Percentiles rank a stretch among this genome's conserved stretches.
These are phyloP conservation scores for Dujonia santamariae DNA, from an alignment of 1,139 yeast species.

Conservation along the genomic window DNA sequence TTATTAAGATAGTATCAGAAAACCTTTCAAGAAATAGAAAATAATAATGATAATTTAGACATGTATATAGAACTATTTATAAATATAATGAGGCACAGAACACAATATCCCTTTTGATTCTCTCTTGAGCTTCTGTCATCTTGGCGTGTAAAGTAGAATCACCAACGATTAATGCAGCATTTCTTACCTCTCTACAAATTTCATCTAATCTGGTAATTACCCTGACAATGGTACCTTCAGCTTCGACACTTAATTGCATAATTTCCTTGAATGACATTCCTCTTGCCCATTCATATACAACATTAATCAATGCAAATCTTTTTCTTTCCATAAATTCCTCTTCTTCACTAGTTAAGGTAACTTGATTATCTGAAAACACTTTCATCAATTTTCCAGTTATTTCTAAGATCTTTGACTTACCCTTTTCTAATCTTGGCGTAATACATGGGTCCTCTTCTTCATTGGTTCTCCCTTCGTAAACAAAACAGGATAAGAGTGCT, in stretches of 20 bases:
- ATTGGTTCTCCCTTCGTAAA: slow-evolving; percentile 80
- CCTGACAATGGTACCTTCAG: slow-evolving; percentile 97
- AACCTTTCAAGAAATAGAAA: slow-evolving; percentile 9
- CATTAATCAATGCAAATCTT: slow-evolving; percentile 87
- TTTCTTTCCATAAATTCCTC: slow-evolving; percentile 78
- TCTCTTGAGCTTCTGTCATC: slow-evolving; percentile 91
- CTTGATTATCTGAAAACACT: slow-evolving; percentile 67
- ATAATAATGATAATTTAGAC: slow-evolving; percentile 1
- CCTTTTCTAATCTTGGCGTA: slow-evolving; percentile 82
- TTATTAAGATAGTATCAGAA: slow-evolving; percentile 16
- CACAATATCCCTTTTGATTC: slow-evolving; percentile 92
- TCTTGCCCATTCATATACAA: slow-evolving; percentile 97
- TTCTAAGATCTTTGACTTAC: slow-evolving; percentile 65
- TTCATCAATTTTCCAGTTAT: slow-evolving; percentile 64
- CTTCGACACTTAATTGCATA: slow-evolving; percentile 83
- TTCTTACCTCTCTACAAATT: slow-evolving; percentile 89
- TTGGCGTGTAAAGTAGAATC: slow-evolving; percentile 83
- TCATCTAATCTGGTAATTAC: slow-evolving; percentile 94
- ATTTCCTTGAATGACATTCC: slow-evolving; percentile 91
- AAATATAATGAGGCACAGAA: slow-evolving; percentile 94
- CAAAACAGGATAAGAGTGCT: slow-evolving; percentile 86
- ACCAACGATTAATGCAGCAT: slow-evolving; percentile 93
- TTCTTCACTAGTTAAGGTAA: slow-evolving; percentile 79
- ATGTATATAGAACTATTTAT: slow-evolving; percentile 19
- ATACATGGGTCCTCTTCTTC: slow-evolving; percentile 58